A percentile compares a stretch with the other conserved stretches of the same genome.
Conservation (phyloP, 2,329 filamentous ascomycete genomes). For the Colletotrichum sp. region DNA sequence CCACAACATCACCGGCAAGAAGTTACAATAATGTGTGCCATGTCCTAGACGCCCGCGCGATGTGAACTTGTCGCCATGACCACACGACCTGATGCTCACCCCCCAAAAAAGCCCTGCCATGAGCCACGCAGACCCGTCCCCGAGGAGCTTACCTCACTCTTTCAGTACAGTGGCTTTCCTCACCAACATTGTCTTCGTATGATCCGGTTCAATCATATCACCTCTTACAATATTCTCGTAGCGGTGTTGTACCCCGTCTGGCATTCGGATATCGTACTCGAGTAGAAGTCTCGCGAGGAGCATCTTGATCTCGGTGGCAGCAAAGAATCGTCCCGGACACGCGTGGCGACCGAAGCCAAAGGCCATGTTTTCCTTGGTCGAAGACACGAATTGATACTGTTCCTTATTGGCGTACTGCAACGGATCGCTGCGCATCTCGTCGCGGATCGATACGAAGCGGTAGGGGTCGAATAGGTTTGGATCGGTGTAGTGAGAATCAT, state of each 20-base stretch:
- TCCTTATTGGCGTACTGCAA: neutral
- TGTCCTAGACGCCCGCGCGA: neutral
- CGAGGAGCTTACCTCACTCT: neutral
- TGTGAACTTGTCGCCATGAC: neutral
- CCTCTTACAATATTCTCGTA: neutral
- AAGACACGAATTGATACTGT: constrained; percentile 42
- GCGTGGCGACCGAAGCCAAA: constrained; percentile 43
- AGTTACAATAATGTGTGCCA: neutral
- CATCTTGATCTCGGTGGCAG: constrained; percentile 48
- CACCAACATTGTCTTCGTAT: neutral
- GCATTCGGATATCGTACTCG: constrained; percentile 38
- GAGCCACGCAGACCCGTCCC: neutral
- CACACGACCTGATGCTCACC: neutral
- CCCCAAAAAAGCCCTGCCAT: neutral
- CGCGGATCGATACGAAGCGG: neutral
- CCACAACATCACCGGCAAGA: neutral
- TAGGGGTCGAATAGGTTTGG: constrained; percentile 27
- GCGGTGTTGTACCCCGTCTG: neutral
- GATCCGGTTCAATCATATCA: neutral
- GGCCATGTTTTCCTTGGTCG: constrained; percentile 35
- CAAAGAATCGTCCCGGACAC: constrained; percentile 49
- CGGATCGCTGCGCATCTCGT: neutral
- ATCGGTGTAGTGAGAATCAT: constrained; percentile 36
- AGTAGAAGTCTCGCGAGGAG: constrained; percentile 44
- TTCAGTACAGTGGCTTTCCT: neutral